phyloP scores from a whole-genome alignment of 148 eudicot species.

The Amaranthus cruentus region DNA sequence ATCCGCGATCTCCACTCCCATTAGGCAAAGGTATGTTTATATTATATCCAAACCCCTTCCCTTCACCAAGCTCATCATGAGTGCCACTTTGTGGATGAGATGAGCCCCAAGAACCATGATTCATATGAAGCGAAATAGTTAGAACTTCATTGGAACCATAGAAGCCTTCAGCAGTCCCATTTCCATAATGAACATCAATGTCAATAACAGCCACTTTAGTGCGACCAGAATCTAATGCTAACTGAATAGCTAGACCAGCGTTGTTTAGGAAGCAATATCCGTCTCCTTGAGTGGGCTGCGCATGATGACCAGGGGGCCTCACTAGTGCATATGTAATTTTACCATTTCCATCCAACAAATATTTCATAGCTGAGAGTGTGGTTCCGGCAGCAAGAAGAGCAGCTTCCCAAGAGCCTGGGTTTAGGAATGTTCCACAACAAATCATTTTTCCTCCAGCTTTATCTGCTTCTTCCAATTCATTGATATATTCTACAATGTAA shows the following conservation, averaged over 20 bases:
- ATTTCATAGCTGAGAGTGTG: conserved; percentile 70
- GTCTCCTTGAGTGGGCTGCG: conserved; percentile 90
- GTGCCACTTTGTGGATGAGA: conserved; percentile 86
- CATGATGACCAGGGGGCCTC: conserved; percentile 97
- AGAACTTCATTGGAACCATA: conserved; percentile 64
- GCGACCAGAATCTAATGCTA: conserved; percentile 56
- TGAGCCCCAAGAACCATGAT: conserved; percentile 96
- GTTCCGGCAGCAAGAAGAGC: conserved; percentile 93
- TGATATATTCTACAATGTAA: conserved; percentile 54
- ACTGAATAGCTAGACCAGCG: conserved; percentile 68
- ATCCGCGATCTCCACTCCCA: conserved; percentile 80
- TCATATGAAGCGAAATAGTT: conserved; percentile 93
- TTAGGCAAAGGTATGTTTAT: conserved; percentile 84
- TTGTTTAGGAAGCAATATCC: conserved; percentile 95
- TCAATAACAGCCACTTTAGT: conserved; percentile 71
- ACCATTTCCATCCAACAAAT: conserved; percentile 56
- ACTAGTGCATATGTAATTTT: conserved; percentile 72
- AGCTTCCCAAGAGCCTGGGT: conserved; percentile 87
- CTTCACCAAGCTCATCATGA: conserved; percentile 76
- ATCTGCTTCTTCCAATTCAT: conserved; percentile 66
- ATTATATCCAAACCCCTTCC: conserved; percentile 77
- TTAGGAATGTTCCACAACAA: conserved; percentile 69
- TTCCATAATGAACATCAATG: conserved; percentile 95
- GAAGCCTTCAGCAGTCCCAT: conserved; percentile 93
- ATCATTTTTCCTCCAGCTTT: conserved; percentile 50